Percentiles rank a stretch among this genome's conserved stretches.
Evolutionary conservation across 495 filamentous ascomycete genomes (phyloP).

Genomic region (Penicillium goetzii): DNA sequence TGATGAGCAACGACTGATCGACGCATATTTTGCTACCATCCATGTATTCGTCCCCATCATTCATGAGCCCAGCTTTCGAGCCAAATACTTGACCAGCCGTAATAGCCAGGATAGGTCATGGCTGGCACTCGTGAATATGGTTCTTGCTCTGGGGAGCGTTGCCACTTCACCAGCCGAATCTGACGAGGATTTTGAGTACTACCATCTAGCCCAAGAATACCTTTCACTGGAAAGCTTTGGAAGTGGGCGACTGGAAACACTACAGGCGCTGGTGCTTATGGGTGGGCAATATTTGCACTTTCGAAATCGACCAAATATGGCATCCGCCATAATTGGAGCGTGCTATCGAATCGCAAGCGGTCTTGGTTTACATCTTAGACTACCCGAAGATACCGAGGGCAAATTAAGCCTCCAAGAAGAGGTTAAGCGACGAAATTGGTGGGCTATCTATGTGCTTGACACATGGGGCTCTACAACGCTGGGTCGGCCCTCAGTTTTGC

Average conservation of each 20-base stretch:
- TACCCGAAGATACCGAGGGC: constrained; percentile 46
- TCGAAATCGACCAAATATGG: constrained; percentile 72
- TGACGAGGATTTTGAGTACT: constrained; percentile 64
- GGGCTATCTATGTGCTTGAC: constrained; percentile 70
- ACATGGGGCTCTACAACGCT: constrained; percentile 69
- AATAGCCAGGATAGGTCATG: constrained; percentile 57
- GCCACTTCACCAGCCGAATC: constrained; percentile 66
- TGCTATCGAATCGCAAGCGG: constrained; percentile 67
- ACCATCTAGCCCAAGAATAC: constrained; percentile 64
- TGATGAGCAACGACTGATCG: constrained; percentile 21
- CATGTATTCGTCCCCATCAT: constrained; percentile 18
- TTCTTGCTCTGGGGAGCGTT: constrained; percentile 71
- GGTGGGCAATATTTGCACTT: constrained; percentile 75
- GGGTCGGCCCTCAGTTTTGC: constrained; percentile 45
- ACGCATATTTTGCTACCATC: constrained; percentile 15
- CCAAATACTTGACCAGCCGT: constrained; percentile 13
- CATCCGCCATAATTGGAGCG: constrained; percentile 54
- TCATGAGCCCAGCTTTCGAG: constrained; percentile 18
- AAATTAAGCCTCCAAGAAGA: constrained; percentile 54
- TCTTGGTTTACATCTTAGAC: constrained; percentile 68
- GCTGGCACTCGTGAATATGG: constrained; percentile 71
- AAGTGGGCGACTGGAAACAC: constrained; percentile 65
- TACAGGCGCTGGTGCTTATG: constrained; percentile 68
- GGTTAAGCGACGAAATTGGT: constrained; percentile 68
- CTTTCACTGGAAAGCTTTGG: constrained; percentile 67